Conservation (phyloP, 176 grass and related monocot species). For the Cenchrus fungigraminus region DNA sequence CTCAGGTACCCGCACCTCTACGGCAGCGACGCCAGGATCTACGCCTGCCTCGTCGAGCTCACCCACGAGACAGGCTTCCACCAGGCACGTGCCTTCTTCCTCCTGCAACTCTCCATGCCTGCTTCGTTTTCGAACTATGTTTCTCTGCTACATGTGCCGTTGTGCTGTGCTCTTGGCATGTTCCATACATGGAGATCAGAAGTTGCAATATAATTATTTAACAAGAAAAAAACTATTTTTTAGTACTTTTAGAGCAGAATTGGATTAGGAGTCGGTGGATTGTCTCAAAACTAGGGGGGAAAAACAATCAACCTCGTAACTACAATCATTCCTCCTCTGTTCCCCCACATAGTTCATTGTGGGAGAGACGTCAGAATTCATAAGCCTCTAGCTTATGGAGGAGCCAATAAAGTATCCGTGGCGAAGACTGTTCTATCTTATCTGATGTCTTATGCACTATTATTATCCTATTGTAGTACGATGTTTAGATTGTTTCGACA, state of each 20-base stretch:
- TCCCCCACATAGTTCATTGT: neutral
- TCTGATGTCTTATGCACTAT: neutral
- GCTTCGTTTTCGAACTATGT: neutral
- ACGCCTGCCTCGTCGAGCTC: conserved; percentile 79
- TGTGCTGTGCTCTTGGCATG: neutral
- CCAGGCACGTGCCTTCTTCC: no score
- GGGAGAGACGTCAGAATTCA: neutral
- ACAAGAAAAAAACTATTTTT: neutral
- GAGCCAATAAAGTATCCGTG: neutral
- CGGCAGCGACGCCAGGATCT: conserved; percentile 83
- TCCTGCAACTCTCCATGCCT: neutral
- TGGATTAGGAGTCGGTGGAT: neutral
- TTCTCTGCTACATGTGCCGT: neutral
- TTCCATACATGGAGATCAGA: neutral
- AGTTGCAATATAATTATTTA: conserved; percentile 2
- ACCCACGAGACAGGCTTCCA: conserved; percentile 88
- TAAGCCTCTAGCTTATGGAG: neutral
- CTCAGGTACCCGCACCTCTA: conserved; percentile 91
- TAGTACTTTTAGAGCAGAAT: neutral
- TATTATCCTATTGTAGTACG: neutral
- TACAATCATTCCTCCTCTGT: neutral
- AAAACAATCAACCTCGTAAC: neutral
- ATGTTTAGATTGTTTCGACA: neutral
- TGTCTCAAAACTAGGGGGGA: neutral
- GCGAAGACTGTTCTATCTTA: neutral